Evolutionary conservation across 257 asterid species (phyloP), one percentile per base, ranked within the genome.

Genomic region (Marsdenia floribunda): DNA sequence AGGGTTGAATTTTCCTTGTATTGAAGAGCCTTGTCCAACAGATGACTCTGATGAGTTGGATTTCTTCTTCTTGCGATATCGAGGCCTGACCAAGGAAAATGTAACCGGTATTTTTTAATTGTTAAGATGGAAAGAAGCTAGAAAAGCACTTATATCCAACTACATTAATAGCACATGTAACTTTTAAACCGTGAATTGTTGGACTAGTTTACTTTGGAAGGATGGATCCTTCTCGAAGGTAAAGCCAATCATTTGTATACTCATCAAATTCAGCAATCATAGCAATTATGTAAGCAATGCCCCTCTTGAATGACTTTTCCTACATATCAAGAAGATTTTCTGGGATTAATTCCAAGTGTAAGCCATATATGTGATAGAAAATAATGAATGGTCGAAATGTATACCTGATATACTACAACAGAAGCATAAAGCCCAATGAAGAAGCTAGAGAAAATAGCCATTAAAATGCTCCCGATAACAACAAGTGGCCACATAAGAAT

Each of bases 251-350:
- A 21, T 93, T 93, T 40, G 98, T 93, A 67, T 93, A 93, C 89
- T 93, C 98, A 46, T 93, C 98, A 55, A 93, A 93, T 75, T 92
- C 98, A 0, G 96, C 98, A 68, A 91, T 94, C 98, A 93, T 93
- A 22, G 98, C 97, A 58, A 93, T 77, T 76, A 88, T 90, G 64
- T 83, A 93, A 35, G 97, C 96, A 52, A 85, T 73, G 63, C 98
- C 98, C 53, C 96, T 87, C 67, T 81, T 76, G 78, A 93, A 93
- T 12, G 97, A 93, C 72, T 94, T 86, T 71, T 93, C 98, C 97
- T 93, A 87, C 82, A 80, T 49, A 74, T 57, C 70, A n/a, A 78
- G 15, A 44, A 49, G 53, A 22, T 47, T 16, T 29, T 49, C 59
- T 26, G 57, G 1, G 26, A 54, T 68, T 29, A 72, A 77, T 33